Base-by-base conservation (phyloP, 345 rosid genomes). In the Eucalyptus lansdowneana region DNA sequence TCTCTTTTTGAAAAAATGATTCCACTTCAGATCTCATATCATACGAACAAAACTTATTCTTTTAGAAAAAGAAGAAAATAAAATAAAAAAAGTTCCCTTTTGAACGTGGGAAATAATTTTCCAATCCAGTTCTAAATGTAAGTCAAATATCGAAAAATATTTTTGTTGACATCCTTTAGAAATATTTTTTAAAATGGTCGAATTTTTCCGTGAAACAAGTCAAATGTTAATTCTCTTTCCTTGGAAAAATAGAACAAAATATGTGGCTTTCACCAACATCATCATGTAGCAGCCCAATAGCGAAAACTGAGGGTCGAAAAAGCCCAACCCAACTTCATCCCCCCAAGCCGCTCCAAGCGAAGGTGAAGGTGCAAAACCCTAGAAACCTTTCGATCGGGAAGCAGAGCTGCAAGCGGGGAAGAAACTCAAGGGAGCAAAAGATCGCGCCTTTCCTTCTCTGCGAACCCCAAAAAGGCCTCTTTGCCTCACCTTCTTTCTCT, bases 1-100 rank as follows among this genome's bases (percentile, higher is more conserved):
- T 12, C 16, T 60, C 2, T 27, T 60, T 60, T 60, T 11, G 1
- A 60, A 0, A 60, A 60, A 25, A 60, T 27, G 2, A 12, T 1
- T 60, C 16, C 0, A 0, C 13, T 56, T 9, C 29, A 4, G 0
- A 11, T 0, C 31, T 60, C 8, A 27, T 11, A 27, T 6, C 31
- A 25, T 12, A 27, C 7, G 0, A 60, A 60, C 0, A 27, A 60
- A 12, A 4, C 8, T 3, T 3, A 0, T 60, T 60, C 27, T 1
- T 12, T 12, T 27, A 10, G 31, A 25, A 60, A 60, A 27, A 12
- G 14, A 27, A 27, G 67, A 2, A 60, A 12, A 60, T 25, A 25
- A 60, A 25, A 25, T 2, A 25, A 25, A 51, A 51, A 25, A 60
- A 0, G 3, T 60, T 60, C 31, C 8, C 31, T 60, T 60, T 60